These are phyloP conservation scores for Termitomyces sp. DNA, from an alignment of 768 basidiomycete genomes.

Conservation along the genomic window DNA sequence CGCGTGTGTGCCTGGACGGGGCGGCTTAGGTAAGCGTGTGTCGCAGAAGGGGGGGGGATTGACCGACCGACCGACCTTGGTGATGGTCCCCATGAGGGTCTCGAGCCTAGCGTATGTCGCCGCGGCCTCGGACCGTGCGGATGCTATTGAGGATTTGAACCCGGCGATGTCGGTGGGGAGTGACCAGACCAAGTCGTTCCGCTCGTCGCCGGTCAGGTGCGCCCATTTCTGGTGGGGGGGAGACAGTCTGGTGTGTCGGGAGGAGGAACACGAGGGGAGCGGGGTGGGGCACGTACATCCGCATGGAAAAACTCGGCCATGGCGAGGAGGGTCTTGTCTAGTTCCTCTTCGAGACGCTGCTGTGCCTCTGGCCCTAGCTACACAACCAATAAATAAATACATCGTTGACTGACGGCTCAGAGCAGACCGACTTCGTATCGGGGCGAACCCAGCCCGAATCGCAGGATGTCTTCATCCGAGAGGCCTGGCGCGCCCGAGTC, in stretches of 20 bases:
- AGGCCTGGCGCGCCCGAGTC: neutral
- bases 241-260: neutral
- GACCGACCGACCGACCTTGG: constrained; percentile 11
- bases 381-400: neutral
- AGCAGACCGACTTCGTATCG: constrained; percentile 6
- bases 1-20: constrained; percentile 19
- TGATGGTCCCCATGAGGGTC: constrained; percentile 1
- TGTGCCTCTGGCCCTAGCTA: constrained; percentile 8
- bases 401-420: too few species aligned
- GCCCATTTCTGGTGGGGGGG: constrained; percentile 3
- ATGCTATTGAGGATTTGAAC: neutral
- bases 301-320: constrained; percentile 18
- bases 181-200: neutral
- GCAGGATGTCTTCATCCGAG: constrained; percentile 8
- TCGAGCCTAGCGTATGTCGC: constrained; percentile 5
- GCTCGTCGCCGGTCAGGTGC: constrained; percentile 7
- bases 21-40: constrained; percentile 6
- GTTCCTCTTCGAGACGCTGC: constrained; percentile 15
- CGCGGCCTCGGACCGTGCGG: constrained; percentile 2
- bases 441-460: constrained; percentile 8
- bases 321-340: constrained; percentile 14
- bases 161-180: constrained; percentile 8
- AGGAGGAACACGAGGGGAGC: neutral
- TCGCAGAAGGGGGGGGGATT: neutral
- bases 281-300: constrained; percentile 11